phyloP scores from a whole-genome alignment of 177 flowering plant species.

The Vitis hybrid region DNA sequence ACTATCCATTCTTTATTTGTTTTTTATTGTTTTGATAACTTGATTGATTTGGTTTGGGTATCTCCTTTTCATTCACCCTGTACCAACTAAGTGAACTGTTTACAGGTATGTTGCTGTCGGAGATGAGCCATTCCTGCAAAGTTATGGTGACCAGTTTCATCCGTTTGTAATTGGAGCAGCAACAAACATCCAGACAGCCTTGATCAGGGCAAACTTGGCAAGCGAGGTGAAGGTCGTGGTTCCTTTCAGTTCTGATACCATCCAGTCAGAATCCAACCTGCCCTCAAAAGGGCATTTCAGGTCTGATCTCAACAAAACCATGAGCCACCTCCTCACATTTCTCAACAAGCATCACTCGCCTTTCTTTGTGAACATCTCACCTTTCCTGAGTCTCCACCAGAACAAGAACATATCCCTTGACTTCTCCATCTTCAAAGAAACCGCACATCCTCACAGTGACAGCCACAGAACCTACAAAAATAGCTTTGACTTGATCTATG shows the following conservation, averaged over 20 bases:
- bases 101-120: constrained; percentile 87
- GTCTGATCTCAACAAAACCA: constrained; percentile 78
- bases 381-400: constrained; percentile 53
- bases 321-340: constrained; percentile 73
- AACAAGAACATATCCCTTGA: constrained; percentile 66
- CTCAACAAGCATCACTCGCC: constrained; percentile 68
- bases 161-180: constrained; percentile 79
- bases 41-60: neutral
- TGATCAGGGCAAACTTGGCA: constrained; percentile 56
- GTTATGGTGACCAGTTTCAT: constrained; percentile 59
- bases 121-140: constrained; percentile 78
- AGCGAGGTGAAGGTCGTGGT: constrained; percentile 71
- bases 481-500: constrained; percentile 62
- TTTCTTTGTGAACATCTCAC: constrained; percentile 68
- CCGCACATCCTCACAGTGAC: constrained; percentile 55
- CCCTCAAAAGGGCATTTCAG: constrained; percentile 81
- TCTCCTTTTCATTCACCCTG: neutral
- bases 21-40: neutral
- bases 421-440: constrained; percentile 61
- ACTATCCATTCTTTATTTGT: neutral
- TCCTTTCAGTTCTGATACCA: constrained; percentile 74
- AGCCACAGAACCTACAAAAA: constrained; percentile 59
- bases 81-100: constrained; percentile 5
- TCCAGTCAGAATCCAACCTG: constrained; percentile 48
- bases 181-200: constrained; percentile 67